Percentiles rank a stretch among this genome's conserved stretches.
phyloP scores from a whole-genome alignment of 352 stramenopile species.

The Saprolegnia diclina region DNA sequence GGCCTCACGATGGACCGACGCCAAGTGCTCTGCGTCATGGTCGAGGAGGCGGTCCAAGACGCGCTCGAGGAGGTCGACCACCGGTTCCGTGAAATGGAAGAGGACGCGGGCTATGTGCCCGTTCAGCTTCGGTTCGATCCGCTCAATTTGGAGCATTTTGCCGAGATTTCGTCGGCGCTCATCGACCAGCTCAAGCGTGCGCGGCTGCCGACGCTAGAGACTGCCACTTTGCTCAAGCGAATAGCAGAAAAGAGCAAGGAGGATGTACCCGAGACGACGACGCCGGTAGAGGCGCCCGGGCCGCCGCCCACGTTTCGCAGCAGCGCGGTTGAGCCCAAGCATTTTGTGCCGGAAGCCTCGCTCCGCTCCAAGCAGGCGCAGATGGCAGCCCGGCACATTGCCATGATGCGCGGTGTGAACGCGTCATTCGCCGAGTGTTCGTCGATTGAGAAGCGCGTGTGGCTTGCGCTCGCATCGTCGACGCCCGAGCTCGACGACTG shows the following conservation, averaged over 20 bases:
- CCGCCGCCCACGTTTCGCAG: background rate
- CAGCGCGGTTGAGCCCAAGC: constrained; percentile 25
- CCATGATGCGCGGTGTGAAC: constrained; percentile 67
- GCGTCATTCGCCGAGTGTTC: constrained; percentile 51
- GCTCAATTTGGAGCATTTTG: constrained; percentile 20
- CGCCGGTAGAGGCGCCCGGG: constrained; percentile 13
- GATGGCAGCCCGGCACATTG: constrained; percentile 36
- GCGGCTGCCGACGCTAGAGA: constrained; percentile 34
- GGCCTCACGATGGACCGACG: constrained; percentile 69
- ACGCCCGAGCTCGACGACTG: constrained; percentile 48
- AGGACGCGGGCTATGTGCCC: constrained; percentile 64
- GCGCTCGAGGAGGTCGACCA: constrained; percentile 77
- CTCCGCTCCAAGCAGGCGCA: constrained; percentile 31
- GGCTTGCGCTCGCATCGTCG: constrained; percentile 47
- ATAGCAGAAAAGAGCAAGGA: constrained; percentile 58
- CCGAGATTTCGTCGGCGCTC: constrained; percentile 61
- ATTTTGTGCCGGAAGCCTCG: constrained; percentile 46
- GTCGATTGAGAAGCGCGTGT: constrained; percentile 39
- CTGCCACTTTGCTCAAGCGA: constrained; percentile 42
- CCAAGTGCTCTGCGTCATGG: constrained; percentile 74
- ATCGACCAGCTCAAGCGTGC: constrained; percentile 50
- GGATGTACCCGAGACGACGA: constrained; percentile 35
- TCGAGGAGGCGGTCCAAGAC: constrained; percentile 74
- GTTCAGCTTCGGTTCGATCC: constrained; percentile 16
- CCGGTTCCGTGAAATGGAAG: constrained; percentile 81